phyloP scores from a whole-genome alignment of 495 filamentous ascomycete species.

The Aspergillus wentii region DNA sequence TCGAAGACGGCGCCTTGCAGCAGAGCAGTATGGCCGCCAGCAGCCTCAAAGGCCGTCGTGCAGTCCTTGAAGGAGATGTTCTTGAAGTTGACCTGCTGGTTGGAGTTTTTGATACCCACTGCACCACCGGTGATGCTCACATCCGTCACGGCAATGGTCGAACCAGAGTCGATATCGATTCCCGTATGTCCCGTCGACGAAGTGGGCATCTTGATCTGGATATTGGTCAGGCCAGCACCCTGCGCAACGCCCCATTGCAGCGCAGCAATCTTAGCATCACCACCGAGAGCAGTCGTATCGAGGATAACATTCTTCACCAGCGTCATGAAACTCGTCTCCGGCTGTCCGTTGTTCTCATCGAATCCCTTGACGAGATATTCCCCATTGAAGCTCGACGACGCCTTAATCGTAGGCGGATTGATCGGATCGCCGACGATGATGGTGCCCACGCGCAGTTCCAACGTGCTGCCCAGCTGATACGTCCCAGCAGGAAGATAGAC shows the following conservation, averaged over 20 bases:
- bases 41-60: conserved; percentile 30
- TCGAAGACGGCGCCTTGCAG: conserved; percentile 33
- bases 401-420: conserved; percentile 33
- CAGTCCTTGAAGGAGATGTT: conserved; percentile 37
- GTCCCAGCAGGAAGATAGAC: conserved; percentile 46
- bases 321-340: conserved; percentile 39
- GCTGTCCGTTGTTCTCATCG: conserved; percentile 25
- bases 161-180: conserved; percentile 37
- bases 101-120: conserved; percentile 42
- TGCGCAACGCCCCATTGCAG: conserved; percentile 66
- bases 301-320: conserved; percentile 38
- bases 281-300: conserved; percentile 28
- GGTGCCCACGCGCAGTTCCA: conserved; percentile 40
- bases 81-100: conserved; percentile 52
- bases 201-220: conserved; percentile 63
- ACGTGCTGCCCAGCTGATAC: conserved; percentile 33
- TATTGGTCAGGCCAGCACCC: conserved; percentile 66
- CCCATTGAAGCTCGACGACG: conserved; percentile 21
- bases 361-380: conserved; percentile 28
- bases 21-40: conserved; percentile 36
- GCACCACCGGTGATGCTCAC: conserved; percentile 45
- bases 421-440: conserved; percentile 39
- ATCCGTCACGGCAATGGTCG: conserved; percentile 42
- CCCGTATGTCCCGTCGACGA: conserved; percentile 50
- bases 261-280: conserved; percentile 26